A percentile compares a stretch with the other conserved stretches of the same genome.
Conservation (phyloP, 257 asterid species). For the Striga asiatica region DNA sequence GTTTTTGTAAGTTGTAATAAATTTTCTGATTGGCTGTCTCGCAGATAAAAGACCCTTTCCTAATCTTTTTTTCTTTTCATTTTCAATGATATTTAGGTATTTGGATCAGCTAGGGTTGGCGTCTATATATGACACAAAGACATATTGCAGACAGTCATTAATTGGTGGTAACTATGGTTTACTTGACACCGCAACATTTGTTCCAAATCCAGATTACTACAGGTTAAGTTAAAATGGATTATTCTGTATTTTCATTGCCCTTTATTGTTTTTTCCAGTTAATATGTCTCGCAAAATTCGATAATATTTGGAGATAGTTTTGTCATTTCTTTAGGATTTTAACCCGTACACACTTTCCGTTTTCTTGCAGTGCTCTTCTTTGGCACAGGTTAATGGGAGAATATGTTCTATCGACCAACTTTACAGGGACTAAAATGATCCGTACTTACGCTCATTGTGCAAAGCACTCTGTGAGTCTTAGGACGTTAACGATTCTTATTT, state of each 20-base stretch:
- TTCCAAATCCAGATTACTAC: slow-evolving; percentile 29
- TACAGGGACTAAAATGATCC: slow-evolving; percentile 35
- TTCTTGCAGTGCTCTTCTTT: slow-evolving; percentile 56
- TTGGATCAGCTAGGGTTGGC: slow-evolving; percentile 31
- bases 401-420: slow-evolving; percentile 41
- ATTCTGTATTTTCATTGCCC: not conserved
- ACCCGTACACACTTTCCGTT: not conserved
- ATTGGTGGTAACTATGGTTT: slow-evolving; percentile 39
- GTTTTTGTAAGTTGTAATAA: not conserved
- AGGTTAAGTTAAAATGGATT: not conserved
- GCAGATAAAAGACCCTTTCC: no score
- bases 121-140: slow-evolving; percentile 21
- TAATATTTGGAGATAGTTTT: no score
- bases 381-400: slow-evolving; percentile 63
- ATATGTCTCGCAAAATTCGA: not conserved
- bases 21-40: not conserved
- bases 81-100: slow-evolving; percentile 26
- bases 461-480: slow-evolving; percentile 41
- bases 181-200: slow-evolving; percentile 24
- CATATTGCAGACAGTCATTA: slow-evolving; percentile 30
- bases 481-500: no score
- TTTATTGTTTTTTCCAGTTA: no score
- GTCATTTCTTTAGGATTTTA: not conserved
- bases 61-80: not conserved
- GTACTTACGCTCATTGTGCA: slow-evolving; percentile 62